Evolutionary conservation across 2,329 filamentous ascomycete species (phyloP).

Genomic region (Alternaria metachromatica): DNA sequence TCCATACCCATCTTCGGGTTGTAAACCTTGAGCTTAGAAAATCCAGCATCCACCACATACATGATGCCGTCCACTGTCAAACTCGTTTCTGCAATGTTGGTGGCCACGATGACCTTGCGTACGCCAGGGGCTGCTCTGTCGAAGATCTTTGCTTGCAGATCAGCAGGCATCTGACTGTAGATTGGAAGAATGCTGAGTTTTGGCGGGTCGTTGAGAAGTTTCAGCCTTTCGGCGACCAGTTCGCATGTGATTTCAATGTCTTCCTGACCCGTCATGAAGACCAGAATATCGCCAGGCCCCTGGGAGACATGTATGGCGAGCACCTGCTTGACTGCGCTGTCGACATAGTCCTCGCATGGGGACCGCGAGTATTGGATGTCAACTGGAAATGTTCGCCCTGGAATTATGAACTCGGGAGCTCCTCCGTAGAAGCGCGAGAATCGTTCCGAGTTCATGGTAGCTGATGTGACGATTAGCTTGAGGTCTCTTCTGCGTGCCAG

Average conservation of each 20-base stretch:
- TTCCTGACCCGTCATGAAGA: conserved; percentile 99
- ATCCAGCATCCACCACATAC: conserved; percentile 96
- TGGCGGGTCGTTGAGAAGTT: conserved; percentile 89
- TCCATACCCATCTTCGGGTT: conserved; percentile 99
- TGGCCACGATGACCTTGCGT: conserved; percentile 96
- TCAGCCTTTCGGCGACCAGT: conserved; percentile 83
- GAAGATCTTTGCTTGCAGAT: conserved; percentile 97
- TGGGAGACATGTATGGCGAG: conserved; percentile 96
- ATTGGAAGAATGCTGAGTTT: conserved; percentile 95
- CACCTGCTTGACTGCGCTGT: conserved; percentile 94
- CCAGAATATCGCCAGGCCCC: conserved; percentile 88
- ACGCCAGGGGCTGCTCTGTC: conserved; percentile 89
- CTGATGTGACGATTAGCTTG: conserved; percentile 96
- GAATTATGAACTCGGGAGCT: conserved; percentile 95
- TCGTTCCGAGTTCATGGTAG: conserved; percentile 96
- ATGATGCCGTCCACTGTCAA: conserved; percentile 98
- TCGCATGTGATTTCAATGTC: conserved; percentile 98
- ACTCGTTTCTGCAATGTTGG: conserved; percentile 98
- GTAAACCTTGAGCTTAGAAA: conserved; percentile 97
- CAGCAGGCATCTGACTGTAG: conserved; percentile 99
- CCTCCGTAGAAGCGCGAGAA: conserved; percentile 97
- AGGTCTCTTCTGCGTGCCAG: conserved; percentile 86
- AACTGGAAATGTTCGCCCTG: conserved; percentile 94
- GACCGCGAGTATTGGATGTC: conserved; percentile 95
- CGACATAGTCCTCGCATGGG: conserved; percentile 96